A percentile compares a stretch with the other conserved stretches of the same genome.
Evolutionary conservation across 441 rosid genomes (phyloP).

Genomic region (Manihot esculenta): DNA sequence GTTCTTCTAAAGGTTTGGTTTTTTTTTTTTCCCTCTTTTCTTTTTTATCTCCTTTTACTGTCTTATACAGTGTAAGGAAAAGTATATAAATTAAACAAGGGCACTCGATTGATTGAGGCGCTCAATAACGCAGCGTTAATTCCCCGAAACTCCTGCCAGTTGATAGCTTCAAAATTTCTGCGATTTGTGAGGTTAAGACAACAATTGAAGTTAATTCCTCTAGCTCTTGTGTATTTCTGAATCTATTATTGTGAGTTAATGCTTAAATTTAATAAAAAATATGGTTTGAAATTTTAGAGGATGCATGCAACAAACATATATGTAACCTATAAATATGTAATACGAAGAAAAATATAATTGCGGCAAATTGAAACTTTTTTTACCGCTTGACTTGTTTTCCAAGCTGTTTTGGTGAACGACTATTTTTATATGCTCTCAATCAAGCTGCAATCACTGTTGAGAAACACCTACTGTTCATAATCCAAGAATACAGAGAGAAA

Average conservation of each 20-base stretch:
- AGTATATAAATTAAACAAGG: too few relatives aligned
- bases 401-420: too few relatives aligned
- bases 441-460: too few relatives aligned
- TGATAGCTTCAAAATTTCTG: neutral
- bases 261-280: neutral
- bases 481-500: too few relatives aligned
- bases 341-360: too few relatives aligned
- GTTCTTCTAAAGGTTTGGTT: conserved; percentile 34
- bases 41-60: neutral
- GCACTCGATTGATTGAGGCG: neutral
- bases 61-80: neutral
- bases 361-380: too few relatives aligned
- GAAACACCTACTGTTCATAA: too few relatives aligned
- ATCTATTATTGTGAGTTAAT: neutral
- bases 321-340: neutral
- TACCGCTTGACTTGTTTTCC: too few relatives aligned
- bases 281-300: neutral
- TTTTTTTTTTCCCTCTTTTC: neutral
- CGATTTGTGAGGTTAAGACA: neutral
- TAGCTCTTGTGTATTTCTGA: neutral
- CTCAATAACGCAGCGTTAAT: neutral
- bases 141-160: neutral
- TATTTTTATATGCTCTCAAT: too few relatives aligned
- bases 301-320: neutral
- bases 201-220: neutral